A percentile compares a stretch with the other conserved stretches of the same genome.
Conservation (phyloP, 2,329 filamentous ascomycete species). For the Fusarium compactum region DNA sequence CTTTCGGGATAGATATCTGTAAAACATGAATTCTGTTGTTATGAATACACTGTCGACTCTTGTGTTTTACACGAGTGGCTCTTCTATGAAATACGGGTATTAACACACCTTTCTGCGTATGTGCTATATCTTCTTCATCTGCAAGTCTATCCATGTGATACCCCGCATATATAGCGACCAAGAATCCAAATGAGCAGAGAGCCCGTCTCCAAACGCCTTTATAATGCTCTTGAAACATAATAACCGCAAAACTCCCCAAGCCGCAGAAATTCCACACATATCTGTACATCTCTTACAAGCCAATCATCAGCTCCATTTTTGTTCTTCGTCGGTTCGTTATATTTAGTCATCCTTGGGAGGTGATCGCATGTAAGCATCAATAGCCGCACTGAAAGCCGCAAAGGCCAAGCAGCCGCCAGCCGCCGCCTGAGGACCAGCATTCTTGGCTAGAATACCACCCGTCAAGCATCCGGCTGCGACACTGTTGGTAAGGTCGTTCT, state of each 20-base stretch:
- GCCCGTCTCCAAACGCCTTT: constrained; percentile 50
- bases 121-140: constrained; percentile 20
- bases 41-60: constrained; percentile 23
- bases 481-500: constrained; percentile 93
- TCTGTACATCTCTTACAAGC: constrained; percentile 37
- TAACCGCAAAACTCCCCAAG: constrained; percentile 45
- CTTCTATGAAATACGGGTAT: constrained; percentile 39
- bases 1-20: constrained; percentile 2
- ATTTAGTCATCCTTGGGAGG: constrained; percentile 73
- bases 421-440: constrained; percentile 89
- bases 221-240: constrained; percentile 50
- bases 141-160: constrained; percentile 20
- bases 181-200: constrained; percentile 46
- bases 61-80: constrained; percentile 31
- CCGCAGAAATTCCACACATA: constrained; percentile 36
- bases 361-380: constrained; percentile 91
- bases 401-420: constrained; percentile 91
- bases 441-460: constrained; percentile 86
- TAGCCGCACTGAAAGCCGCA: constrained; percentile 90
- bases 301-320: constrained; percentile 3
- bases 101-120: constrained; percentile 38
- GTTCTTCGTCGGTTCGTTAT: background rate
- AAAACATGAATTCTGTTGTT: constrained; percentile 13
- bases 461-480: constrained; percentile 90
- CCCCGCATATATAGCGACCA: constrained; percentile 16